These are phyloP conservation scores for Aspergillus sp. DNA, from an alignment of 2,329 filamentous ascomycete genomes.

Conservation along the genomic window DNA sequence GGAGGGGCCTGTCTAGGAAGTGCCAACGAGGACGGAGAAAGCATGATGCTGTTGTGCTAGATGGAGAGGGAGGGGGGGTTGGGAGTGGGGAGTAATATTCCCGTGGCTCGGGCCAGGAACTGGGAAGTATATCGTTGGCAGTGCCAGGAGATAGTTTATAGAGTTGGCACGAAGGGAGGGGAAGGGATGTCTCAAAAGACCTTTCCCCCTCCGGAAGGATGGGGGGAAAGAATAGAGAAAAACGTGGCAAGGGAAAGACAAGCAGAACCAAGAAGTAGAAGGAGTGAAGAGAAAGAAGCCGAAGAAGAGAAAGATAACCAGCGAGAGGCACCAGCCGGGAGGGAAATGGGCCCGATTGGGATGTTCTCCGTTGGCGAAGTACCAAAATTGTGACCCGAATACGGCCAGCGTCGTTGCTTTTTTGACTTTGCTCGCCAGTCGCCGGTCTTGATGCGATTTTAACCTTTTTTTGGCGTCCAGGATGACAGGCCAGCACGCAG, in stretches of 20 bases:
- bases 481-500: slow-evolving; percentile 2
- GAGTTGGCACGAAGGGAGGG: not conserved
- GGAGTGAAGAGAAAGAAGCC: not conserved
- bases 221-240: not conserved
- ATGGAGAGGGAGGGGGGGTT: not conserved
- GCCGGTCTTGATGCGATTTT: slow-evolving; percentile 3
- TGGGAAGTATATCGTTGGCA: not conserved
- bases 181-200: not conserved
- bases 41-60: slow-evolving; percentile 20
- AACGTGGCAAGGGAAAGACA: slow-evolving; percentile 5
- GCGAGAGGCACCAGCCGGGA: not conserved
- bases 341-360: slow-evolving; percentile 2
- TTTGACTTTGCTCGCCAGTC: not conserved
- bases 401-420: slow-evolving; percentile 4
- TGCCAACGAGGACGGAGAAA: slow-evolving; percentile 24
- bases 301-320: not conserved
- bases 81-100: too few species aligned
- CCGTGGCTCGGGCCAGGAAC: not conserved
- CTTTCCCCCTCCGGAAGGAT: not conserved
- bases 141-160: not conserved
- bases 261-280: not conserved
- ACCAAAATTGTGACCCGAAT: slow-evolving; percentile 3
- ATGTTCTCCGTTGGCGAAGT: not conserved
- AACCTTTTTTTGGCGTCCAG: slow-evolving; percentile 8
- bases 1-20: slow-evolving; percentile 33